These are phyloP conservation scores for Aspergillus sp. DNA, from an alignment of 2,329 filamentous ascomycete genomes.

Conservation along the genomic window DNA sequence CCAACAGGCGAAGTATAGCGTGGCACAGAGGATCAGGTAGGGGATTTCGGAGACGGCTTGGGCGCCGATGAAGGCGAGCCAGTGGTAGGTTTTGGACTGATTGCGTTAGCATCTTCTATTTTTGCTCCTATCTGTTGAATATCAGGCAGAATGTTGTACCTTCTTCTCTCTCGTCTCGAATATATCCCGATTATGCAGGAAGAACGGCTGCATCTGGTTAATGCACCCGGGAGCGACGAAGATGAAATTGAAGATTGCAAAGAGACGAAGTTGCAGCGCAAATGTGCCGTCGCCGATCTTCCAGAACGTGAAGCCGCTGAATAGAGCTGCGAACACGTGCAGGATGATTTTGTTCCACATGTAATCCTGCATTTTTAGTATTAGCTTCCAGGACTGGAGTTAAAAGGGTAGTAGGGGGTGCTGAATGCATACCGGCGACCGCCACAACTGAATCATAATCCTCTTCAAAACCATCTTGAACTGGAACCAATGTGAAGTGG, in stretches of 20 bases:
- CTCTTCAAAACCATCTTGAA: constrained; percentile 37
- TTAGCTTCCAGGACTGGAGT: not conserved
- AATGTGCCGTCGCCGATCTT: constrained; percentile 53
- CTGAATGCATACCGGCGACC: constrained; percentile 27
- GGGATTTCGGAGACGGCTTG: constrained; percentile 51
- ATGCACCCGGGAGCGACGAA: constrained; percentile 61
- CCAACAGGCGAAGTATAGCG: constrained; percentile 54
- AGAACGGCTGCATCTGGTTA: constrained; percentile 60
- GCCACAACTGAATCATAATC: constrained; percentile 34
- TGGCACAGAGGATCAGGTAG: constrained; percentile 46
- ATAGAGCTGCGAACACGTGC: constrained; percentile 56
- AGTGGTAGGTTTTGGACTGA: constrained; percentile 58
- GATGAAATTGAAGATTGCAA: constrained; percentile 64
- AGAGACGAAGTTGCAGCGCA: constrained; percentile 56
- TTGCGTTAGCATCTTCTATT: not conserved
- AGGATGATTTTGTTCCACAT: constrained; percentile 51
- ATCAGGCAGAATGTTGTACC: constrained; percentile 12
- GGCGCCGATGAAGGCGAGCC: constrained; percentile 59
- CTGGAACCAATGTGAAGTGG: constrained; percentile 41
- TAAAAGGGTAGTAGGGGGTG: too few species aligned
- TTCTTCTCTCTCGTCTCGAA: constrained; percentile 62
- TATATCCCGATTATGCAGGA: constrained; percentile 57
- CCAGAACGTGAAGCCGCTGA: constrained; percentile 65
- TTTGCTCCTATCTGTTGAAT: not conserved
- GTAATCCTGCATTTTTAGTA: constrained; percentile 31